Conservation (phyloP, 164 flowering plant species). For the Berberis vulgaris region DNA sequence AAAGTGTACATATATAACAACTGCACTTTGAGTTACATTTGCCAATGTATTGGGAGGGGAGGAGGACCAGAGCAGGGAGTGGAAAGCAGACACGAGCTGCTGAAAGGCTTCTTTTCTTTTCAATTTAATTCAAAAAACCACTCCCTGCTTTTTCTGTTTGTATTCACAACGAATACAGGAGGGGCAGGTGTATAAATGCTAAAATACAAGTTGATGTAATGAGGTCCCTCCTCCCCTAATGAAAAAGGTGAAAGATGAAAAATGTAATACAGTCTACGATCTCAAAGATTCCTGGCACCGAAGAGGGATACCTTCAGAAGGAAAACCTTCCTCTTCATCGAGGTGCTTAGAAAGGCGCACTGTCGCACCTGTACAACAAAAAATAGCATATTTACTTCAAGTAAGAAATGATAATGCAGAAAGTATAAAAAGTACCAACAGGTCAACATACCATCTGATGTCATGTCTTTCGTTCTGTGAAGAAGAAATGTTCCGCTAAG, state of each 20-base stretch:
- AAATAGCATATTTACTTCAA: neutral
- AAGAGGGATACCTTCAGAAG: conserved; percentile 36
- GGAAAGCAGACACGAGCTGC: neutral
- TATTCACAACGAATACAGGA: neutral
- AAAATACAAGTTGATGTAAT: neutral
- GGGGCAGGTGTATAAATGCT: neutral
- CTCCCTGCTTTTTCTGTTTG: neutral
- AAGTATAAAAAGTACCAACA: neutral
- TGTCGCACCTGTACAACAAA: conserved; percentile 10
- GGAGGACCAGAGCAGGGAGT: neutral
- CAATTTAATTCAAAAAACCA: neutral
- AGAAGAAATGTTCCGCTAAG: conserved; percentile 74
- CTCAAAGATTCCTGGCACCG: conserved; percentile 27
- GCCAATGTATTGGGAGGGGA: neutral
- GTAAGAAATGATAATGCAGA: neutral
- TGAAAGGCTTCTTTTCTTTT: neutral
- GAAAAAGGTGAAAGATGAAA: neutral
- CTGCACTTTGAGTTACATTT: neutral
- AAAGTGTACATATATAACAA: neutral
- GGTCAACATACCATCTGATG: conserved; percentile 26
- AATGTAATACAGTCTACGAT: conserved; percentile 4
- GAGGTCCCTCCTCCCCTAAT: neutral
- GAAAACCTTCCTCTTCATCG: conserved; percentile 31
- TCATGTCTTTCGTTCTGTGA: conserved; percentile 71
- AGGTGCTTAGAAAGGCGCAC: conserved; percentile 24